Conservation (phyloP, 2,329 filamentous ascomycete genomes). For the Byssochlamys sp. region DNA sequence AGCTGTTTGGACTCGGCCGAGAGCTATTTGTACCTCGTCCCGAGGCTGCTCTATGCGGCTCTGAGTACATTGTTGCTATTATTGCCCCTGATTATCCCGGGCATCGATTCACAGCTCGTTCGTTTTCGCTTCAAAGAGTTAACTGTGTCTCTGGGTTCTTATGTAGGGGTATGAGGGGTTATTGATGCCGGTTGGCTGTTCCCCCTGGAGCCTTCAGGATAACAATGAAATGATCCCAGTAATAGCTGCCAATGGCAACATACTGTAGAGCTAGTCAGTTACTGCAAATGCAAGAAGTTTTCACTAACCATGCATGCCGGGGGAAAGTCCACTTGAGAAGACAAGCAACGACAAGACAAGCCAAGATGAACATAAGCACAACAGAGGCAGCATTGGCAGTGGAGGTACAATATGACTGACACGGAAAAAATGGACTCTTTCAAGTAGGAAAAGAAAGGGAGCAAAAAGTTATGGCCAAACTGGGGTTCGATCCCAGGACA, state of each 20-base stretch:
- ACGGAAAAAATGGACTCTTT: background rate
- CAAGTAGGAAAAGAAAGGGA: background rate
- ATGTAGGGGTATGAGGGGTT: background rate
- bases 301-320: too few relatives aligned
- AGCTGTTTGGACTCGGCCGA: background rate
- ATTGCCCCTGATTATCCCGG: background rate
- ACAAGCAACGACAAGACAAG: background rate
- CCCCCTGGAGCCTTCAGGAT: too few relatives aligned
- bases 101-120: background rate
- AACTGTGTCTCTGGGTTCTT: background rate
- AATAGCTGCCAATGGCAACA: too few relatives aligned
- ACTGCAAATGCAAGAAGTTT: too few relatives aligned
- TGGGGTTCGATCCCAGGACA: constrained; percentile 4
- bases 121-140: background rate
- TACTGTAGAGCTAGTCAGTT: too few relatives aligned
- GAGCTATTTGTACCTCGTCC: background rate
- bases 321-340: too few relatives aligned
- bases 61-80: background rate
- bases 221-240: too few relatives aligned
- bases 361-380: background rate
- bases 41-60: background rate
- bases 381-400: background rate
- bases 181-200: too few relatives aligned
- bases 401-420: background rate
- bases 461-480: background rate